phyloP scores from a whole-genome alignment of 2,329 filamentous ascomycete genomes.

The Claviceps sp. region DNA sequence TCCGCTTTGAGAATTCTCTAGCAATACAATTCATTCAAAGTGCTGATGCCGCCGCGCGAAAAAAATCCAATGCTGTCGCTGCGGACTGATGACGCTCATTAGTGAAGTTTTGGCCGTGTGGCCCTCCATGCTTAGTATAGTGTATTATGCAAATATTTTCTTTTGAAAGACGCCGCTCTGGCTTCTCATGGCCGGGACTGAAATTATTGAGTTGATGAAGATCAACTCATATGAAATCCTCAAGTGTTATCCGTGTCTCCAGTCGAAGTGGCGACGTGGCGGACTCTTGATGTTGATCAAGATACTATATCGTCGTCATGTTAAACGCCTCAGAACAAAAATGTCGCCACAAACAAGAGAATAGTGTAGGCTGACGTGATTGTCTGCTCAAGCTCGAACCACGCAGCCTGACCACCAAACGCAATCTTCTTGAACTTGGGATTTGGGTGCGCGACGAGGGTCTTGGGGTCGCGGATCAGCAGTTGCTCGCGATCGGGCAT shows the following conservation, averaged over 20 bases:
- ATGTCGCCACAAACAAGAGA: slow-evolving; percentile 32
- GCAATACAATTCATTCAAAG: not conserved
- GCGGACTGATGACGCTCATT: slow-evolving; percentile 1
- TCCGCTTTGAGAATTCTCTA: not conserved
- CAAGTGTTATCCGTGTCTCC: not conserved
- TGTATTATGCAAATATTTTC: not conserved
- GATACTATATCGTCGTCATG: not conserved
- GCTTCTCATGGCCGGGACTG: too few species aligned
- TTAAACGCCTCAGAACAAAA: slow-evolving; percentile 12
- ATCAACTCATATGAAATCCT: too few species aligned
- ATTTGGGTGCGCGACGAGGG: slow-evolving; percentile 38
- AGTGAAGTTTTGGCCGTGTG: not conserved
- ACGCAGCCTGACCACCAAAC: slow-evolving; percentile 38
- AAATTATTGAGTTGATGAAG: too few species aligned
- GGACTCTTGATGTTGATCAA: too few species aligned
- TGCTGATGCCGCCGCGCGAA: not conserved
- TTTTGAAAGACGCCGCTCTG: not conserved
- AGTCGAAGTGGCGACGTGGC: not conserved
- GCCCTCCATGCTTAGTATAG: not conserved
- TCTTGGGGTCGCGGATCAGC: slow-evolving; percentile 40
- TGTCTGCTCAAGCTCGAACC: slow-evolving; percentile 43
- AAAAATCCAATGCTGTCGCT: not conserved
- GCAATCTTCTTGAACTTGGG: slow-evolving; percentile 39
- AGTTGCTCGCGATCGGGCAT: slow-evolving; percentile 45
- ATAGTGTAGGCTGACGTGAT: slow-evolving; percentile 35